These are phyloP conservation scores for Plenodomus tracheiphilus DNA, from an alignment of 2,329 filamentous ascomycete species.

Conservation along the genomic window DNA sequence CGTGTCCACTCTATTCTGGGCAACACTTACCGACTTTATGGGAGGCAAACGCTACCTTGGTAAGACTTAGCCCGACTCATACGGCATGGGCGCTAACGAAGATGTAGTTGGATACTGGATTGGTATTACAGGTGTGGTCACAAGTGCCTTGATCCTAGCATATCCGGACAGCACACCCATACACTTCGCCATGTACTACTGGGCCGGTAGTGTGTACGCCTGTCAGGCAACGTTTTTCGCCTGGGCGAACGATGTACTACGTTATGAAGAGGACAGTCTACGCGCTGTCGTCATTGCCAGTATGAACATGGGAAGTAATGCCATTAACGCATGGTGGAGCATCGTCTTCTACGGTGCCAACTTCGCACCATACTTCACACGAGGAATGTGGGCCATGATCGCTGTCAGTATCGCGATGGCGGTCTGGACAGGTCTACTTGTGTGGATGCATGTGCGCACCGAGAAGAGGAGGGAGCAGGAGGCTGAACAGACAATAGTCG, in stretches of 20 bases:
- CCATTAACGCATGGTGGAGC: slow-evolving; percentile 74
- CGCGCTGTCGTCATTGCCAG: slow-evolving; percentile 69
- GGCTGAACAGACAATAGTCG: slow-evolving; percentile 1
- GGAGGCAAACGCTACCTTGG: slow-evolving; percentile 65
- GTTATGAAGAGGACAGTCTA: slow-evolving; percentile 64
- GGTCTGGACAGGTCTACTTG: slow-evolving; percentile 61
- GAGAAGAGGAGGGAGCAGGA: slow-evolving; percentile 39
- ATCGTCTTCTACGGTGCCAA: slow-evolving; percentile 71
- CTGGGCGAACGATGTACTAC: slow-evolving; percentile 73
- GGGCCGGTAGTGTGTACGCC: slow-evolving; percentile 70
- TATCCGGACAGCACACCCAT: slow-evolving; percentile 55
- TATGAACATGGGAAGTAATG: slow-evolving; percentile 65
- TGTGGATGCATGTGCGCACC: slow-evolving; percentile 50
- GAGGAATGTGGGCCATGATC: slow-evolving; percentile 77
- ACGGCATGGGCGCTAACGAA: slow-evolving; percentile 4
- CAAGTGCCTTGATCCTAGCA: slow-evolving; percentile 64
- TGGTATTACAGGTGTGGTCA: slow-evolving; percentile 64
- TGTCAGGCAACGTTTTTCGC: slow-evolving; percentile 76
- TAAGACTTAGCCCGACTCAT: slow-evolving; percentile 4
- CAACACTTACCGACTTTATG: slow-evolving; percentile 67
- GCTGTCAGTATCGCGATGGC: slow-evolving; percentile 62
- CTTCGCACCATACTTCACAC: slow-evolving; percentile 67
- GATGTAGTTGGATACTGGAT: slow-evolving; percentile 57
- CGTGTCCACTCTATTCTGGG: slow-evolving; percentile 67
- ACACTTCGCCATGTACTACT: slow-evolving; percentile 70